Evolutionary conservation across 352 stramenopile species (phyloP).

Genomic region (Globisporangium sylvaticum): DNA sequence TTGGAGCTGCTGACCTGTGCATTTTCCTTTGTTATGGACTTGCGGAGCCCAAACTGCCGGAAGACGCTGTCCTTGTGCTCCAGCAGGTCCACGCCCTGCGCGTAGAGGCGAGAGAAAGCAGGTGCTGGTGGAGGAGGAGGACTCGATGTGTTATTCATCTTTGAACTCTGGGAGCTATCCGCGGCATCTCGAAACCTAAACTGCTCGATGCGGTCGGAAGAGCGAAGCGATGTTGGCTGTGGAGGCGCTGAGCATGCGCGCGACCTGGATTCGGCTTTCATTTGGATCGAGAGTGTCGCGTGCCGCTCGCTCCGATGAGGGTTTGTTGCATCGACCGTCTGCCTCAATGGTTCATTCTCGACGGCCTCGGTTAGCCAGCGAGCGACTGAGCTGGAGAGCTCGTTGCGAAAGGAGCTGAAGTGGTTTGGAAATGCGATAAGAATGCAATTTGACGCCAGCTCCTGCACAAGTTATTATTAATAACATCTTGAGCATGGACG

Average conservation of each 20-base stretch:
- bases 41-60: slow-evolving; percentile 50
- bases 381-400: neutral
- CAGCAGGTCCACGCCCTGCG: slow-evolving; percentile 45
- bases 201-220: slow-evolving; percentile 7
- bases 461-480: no score
- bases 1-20: neutral
- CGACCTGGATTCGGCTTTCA: neutral
- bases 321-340: neutral
- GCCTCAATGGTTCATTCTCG: neutral
- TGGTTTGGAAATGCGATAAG: no score
- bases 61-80: slow-evolving; percentile 60
- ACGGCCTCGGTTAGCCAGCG: neutral
- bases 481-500: no score
- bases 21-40: neutral
- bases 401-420: no score
- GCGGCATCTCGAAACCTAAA: neutral
- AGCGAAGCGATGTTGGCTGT: neutral
- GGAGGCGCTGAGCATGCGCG: neutral
- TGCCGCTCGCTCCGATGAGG: neutral
- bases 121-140: slow-evolving; percentile 7
- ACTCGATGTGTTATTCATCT: neutral
- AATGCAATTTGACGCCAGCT: no score
- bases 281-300: neutral
- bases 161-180: neutral
- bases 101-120: slow-evolving; percentile 52